Base-by-base conservation (phyloP, 106 monocot genomes). In the Gastrodia elata region DNA sequence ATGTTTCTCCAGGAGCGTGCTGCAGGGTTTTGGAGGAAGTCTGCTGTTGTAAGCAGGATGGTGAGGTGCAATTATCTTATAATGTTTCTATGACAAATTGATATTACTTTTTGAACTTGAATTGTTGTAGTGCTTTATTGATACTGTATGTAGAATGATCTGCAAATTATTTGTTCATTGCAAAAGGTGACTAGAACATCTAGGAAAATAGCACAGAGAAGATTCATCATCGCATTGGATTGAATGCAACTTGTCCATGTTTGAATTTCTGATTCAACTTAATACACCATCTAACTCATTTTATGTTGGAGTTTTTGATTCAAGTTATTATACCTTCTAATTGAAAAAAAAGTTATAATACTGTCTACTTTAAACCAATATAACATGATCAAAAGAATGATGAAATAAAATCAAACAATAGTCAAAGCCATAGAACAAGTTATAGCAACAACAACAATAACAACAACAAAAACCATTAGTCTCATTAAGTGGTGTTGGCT, bases 1-100 rank as follows among this genome's bases (percentile, higher is more conserved):
- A 48, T 48, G 36, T 72, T 72, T 34, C 8, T 72, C 30, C 27
- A n/a, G 71, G 34, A 72, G 43, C 71, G 71, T 72, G 71, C 71
- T 22, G 32, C 20, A 33, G 71, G 71, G 49, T 48, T 32, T 48
- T 72, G 71, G 71, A 49, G 28, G 33, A 72, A 49, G 32, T 46
- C 32, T 46, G 71, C 34, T 49, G 38, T 72, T 18, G 30, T 43
- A 32, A 72, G 71, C 30, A 33, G 71, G 33, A 49, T 49, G 32
- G 71, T 72, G 18, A 43, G 71, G 32, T 48, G 46, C n/a, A 32
- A 13, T 61, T 61, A 52, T 52, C 8, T 52, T 52, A n/a, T 2
- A 48, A 52, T n/a, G 52, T 52, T 27, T 59, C 59, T 9, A 30
- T 59, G 27, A 5, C 30, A 61, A 11, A 28, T 59, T 59, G 59